Base-by-base conservation (phyloP, 306 rosid species). In the Lathyrus sativus region DNA sequence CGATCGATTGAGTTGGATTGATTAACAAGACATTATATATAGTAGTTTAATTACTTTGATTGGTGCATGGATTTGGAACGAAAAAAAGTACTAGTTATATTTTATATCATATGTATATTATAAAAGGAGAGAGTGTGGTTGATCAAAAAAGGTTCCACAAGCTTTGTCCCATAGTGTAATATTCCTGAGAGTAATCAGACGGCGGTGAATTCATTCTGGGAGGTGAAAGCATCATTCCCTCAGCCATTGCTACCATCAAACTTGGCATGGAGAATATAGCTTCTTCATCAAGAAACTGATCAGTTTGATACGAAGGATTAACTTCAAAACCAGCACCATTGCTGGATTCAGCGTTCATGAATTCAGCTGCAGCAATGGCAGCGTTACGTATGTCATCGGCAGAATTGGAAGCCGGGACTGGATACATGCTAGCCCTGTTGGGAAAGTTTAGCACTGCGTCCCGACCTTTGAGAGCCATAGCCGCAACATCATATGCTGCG, bases 181-280 rank as follows among this genome's bases (percentile, higher is more conserved):
- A 61, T 17, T 35, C 91, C 5, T 81, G 72, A 4, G 78, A 78
- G 64, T 82, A 55, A 10, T 86, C 81, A 0, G 89, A 70, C 0
- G 43, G 82, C 14, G 85, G 79, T 0, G 89, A 59, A 61, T 33
- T 81, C 65, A 93, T 85, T 78, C 93, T 81, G 5, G 98, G 98
- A 3, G 98, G 98, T 5, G 98, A 82, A 33, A 93, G 71, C 55
- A 93, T 67, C 98, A 93, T 88, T 75, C 97, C 98, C 76, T 80
- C 90, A 2, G 98, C 98, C 98, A 93, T 93, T 9, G 90, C 93
- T 9, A 72, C 76, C 64, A 93, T 62, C 78, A 93, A 84, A 82
- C 78, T 80, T n/a, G 98, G 96, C 98, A 88, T 86, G 2, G 79
- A 75, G 42, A 93, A 93, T 22, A 93, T 73, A 31, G 87, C 96